Evolutionary conservation across 2,329 filamentous ascomycete species (phyloP).

Genomic region (Zymoseptoria tritici): DNA sequence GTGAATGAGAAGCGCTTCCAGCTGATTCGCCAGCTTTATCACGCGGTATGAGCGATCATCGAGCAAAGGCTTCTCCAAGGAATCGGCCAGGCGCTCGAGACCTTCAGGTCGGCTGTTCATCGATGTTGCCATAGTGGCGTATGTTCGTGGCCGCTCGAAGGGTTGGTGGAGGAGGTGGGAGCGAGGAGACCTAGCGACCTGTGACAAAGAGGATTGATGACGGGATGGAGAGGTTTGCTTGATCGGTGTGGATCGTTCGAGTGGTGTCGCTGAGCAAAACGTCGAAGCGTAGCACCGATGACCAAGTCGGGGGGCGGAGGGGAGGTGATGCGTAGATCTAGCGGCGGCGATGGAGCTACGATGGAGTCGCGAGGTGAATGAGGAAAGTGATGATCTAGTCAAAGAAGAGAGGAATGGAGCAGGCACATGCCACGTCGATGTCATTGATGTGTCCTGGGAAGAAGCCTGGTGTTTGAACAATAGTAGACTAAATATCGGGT

Average conservation of each 20-base stretch:
- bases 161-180: neutral
- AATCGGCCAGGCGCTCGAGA: constrained; percentile 48
- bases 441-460: neutral
- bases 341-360: neutral
- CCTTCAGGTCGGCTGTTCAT: constrained; percentile 16
- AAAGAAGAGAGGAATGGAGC: neutral
- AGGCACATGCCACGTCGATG: neutral
- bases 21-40: constrained; percentile 72
- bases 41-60: constrained; percentile 86
- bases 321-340: neutral
- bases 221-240: neutral
- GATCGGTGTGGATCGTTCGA: neutral
- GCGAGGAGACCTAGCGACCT: neutral
- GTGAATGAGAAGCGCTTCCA: constrained; percentile 88
- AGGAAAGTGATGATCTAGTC: neutral
- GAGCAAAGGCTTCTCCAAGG: constrained; percentile 71
- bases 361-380: neutral
- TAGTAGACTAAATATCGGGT: neutral
- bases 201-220: neutral
- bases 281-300: neutral
- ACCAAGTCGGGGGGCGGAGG: neutral
- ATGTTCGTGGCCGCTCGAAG: neutral
- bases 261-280: neutral
- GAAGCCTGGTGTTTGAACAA: neutral
- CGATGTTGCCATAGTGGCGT: constrained; percentile 5